phyloP scores from a whole-genome alignment of 345 rosid genomes.

The Boechera stricta region DNA sequence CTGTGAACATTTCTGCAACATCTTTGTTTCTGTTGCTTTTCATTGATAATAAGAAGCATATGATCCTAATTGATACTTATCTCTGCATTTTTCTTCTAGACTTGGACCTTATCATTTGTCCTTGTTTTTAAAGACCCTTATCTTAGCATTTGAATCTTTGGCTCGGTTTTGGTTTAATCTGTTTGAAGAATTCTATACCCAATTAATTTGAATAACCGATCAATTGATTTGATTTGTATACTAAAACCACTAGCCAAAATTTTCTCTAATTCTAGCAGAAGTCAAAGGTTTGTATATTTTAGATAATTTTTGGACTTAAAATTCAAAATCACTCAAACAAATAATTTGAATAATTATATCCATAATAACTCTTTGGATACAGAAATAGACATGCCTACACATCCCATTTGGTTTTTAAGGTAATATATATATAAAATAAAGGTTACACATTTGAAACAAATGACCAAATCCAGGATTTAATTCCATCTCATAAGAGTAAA shows the following conservation, averaged over 20 bases:
- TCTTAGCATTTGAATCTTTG: background rate
- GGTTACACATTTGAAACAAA: background rate
- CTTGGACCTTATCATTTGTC: conserved; percentile 20
- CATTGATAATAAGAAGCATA: conserved; percentile 23
- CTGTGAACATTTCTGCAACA: conserved; percentile 15
- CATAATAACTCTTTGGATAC: background rate
- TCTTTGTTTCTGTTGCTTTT: conserved; percentile 31
- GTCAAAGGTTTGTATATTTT: too few species aligned
- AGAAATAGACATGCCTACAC: too few species aligned
- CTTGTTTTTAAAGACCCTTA: conserved; percentile 1
- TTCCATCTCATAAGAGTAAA: background rate
- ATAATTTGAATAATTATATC: too few species aligned
- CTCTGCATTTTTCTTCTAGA: conserved; percentile 8
- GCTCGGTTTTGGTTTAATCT: background rate
- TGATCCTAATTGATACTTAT: conserved; percentile 9
- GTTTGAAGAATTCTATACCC: background rate
- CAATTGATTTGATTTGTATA: background rate
- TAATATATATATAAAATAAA: too few species aligned
- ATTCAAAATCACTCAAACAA: too few species aligned
- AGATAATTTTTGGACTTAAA: too few species aligned
- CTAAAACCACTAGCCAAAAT: background rate
- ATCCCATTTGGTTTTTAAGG: too few species aligned
- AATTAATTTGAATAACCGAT: background rate
- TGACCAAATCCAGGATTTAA: background rate
- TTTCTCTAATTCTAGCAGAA: background rate